phyloP scores from a whole-genome alignment of 1,284 basidiomycete genomes.

The Gastroboletus turbinatus region DNA sequence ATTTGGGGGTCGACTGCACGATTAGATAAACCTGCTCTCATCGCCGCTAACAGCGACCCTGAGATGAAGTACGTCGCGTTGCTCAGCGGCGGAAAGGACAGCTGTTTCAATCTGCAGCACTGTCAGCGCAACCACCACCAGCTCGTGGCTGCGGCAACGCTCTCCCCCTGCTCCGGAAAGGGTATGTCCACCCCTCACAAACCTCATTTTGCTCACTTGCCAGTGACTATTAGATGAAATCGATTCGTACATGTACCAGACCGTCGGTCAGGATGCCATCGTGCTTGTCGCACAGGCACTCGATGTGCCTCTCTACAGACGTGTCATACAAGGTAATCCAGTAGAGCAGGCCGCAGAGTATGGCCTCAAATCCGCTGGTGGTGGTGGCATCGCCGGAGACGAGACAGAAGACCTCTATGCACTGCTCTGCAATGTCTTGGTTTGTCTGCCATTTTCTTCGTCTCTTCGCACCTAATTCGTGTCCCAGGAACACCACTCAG shows the following conservation, averaged over 20 bases:
- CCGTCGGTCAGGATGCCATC: conserved; percentile 94
- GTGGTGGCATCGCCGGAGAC: conserved; percentile 68
- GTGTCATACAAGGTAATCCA: conserved; percentile 79
- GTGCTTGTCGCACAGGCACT: conserved; percentile 85
- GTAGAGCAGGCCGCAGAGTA: conserved; percentile 86
- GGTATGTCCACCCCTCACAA: conserved; percentile 47
- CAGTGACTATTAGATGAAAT: conserved; percentile 85
- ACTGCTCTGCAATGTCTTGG: conserved; percentile 81
- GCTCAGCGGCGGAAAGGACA: conserved; percentile 97
- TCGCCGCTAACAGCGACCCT: not conserved
- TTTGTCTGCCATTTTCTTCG: conserved; percentile 33
- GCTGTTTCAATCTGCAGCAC: conserved; percentile 94
- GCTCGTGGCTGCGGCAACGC: conserved; percentile 86
- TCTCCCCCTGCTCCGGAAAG: conserved; percentile 82
- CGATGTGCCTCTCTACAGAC: conserved; percentile 83
- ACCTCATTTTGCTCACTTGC: conserved; percentile 16
- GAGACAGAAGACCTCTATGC: conserved; percentile 94
- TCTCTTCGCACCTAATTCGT: conserved; percentile 1
- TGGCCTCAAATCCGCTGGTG: conserved; percentile 57
- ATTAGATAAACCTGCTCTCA: conserved; percentile 14
- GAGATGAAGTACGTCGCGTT: conserved; percentile 93
- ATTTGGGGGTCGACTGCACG: conserved; percentile 20
- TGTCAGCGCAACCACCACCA: conserved; percentile 86
- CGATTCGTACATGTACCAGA: conserved; percentile 98
- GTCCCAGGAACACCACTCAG: conserved; percentile 71